phyloP scores from a whole-genome alignment of 2,329 filamentous ascomycete species.

The Zasmidium citrigriseum region DNA sequence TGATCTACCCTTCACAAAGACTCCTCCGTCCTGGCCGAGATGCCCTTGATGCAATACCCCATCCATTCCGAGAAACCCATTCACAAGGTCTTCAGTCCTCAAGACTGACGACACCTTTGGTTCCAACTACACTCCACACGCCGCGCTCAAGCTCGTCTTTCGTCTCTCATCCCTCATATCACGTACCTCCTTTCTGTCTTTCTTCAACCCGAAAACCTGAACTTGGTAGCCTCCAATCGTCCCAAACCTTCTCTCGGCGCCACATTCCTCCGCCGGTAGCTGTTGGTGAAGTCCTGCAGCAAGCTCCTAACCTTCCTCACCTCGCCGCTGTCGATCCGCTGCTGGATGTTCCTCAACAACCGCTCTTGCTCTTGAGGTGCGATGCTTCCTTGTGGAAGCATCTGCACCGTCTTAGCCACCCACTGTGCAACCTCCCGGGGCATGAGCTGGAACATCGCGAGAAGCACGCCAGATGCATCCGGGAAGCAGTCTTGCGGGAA shows the following conservation, averaged over 20 bases:
- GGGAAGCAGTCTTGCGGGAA: slow-evolving; percentile 96
- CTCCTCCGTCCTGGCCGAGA: background rate
- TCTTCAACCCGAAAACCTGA: slow-evolving; percentile 64
- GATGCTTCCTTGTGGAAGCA: slow-evolving; percentile 81
- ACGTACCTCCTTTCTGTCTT: background rate
- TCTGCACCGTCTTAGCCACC: slow-evolving; percentile 79
- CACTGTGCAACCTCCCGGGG: slow-evolving; percentile 77
- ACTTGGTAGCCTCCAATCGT: slow-evolving; percentile 80
- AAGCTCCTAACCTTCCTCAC: slow-evolving; percentile 79
- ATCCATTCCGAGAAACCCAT: background rate
- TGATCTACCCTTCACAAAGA: background rate
- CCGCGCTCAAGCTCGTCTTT: background rate
- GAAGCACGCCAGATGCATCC: slow-evolving; percentile 88
- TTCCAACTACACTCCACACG: background rate
- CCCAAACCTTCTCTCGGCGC: slow-evolving; percentile 92
- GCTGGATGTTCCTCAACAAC: slow-evolving; percentile 76
- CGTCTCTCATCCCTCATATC: background rate
- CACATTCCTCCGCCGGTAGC: slow-evolving; percentile 88
- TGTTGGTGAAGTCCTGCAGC: slow-evolving; percentile 95
- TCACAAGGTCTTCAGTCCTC: background rate
- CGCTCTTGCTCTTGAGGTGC: slow-evolving; percentile 77
- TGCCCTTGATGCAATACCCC: background rate
- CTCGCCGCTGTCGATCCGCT: slow-evolving; percentile 67
- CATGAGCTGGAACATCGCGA: slow-evolving; percentile 84
- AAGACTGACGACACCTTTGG: too few relatives aligned